These are phyloP conservation scores for Nakazawaea wyomingensis DNA, from an alignment of 805 yeast genomes.

Conservation along the genomic window DNA sequence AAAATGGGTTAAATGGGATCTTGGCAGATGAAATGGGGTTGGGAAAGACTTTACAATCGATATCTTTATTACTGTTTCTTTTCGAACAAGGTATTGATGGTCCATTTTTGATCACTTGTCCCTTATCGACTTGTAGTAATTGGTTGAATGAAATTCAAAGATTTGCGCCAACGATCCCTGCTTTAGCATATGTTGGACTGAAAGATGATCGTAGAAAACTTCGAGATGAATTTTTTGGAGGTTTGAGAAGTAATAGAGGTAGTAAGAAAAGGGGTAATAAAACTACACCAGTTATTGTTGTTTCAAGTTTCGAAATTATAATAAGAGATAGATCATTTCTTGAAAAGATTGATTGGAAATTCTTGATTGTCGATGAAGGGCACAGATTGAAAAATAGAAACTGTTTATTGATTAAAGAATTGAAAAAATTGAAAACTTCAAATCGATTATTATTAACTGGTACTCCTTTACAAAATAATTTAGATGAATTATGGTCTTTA, in stretches of 20 bases:
- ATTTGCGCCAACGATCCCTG: slow-evolving; percentile 69
- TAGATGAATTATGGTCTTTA: slow-evolving; percentile 88
- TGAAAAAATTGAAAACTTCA: slow-evolving; percentile 60
- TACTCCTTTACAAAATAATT: slow-evolving; percentile 92
- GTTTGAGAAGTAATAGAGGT: background rate
- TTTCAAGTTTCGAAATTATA: slow-evolving; percentile 80
- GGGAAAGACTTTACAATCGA: slow-evolving; percentile 90
- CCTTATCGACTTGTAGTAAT: slow-evolving; percentile 78
- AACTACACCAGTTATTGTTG: slow-evolving; percentile 43
- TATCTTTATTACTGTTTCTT: slow-evolving; percentile 69
- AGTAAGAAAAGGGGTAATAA: slow-evolving; percentile 13
- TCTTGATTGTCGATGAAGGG: slow-evolving; percentile 90
- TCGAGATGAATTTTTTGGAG: slow-evolving; percentile 24
- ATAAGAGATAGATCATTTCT: slow-evolving; percentile 61
- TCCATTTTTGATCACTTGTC: slow-evolving; percentile 75
- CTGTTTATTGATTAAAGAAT: slow-evolving; percentile 64
- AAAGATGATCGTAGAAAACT: slow-evolving; percentile 50
- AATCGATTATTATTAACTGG: slow-evolving; percentile 86
- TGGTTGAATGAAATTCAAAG: slow-evolving; percentile 72
- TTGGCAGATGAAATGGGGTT: slow-evolving; percentile 98
- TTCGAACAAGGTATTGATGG: slow-evolving; percentile 76
- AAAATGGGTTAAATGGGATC: slow-evolving; percentile 92
- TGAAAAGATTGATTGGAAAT: slow-evolving; percentile 62
- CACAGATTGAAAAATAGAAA: slow-evolving; percentile 85
- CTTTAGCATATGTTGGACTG: slow-evolving; percentile 58